Evolutionary conservation across 2,329 filamentous ascomycete genomes (phyloP).

Genomic region (Fusarium oxysporum): DNA sequence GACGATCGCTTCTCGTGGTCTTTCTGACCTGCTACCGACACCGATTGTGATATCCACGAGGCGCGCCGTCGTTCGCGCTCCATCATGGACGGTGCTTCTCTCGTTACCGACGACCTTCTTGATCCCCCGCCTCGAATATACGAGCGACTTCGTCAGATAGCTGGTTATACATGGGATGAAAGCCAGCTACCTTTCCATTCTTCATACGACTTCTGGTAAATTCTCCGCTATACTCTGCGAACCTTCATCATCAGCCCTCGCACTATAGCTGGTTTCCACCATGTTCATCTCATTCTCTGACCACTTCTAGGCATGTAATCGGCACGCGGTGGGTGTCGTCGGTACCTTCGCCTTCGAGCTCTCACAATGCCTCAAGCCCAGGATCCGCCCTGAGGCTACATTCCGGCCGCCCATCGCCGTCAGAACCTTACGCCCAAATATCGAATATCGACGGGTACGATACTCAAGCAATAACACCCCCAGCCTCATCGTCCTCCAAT

Average conservation of each 20-base stretch:
- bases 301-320: slow-evolving; percentile 68
- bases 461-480: slow-evolving; percentile 50
- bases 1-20: slow-evolving; percentile 42
- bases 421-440: slow-evolving; percentile 53
- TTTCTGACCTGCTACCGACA: slow-evolving; percentile 31
- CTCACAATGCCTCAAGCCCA: slow-evolving; percentile 58
- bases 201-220: slow-evolving; percentile 89
- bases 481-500: slow-evolving; percentile 49
- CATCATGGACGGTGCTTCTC: slow-evolving; percentile 64
- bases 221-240: slow-evolving; percentile 4
- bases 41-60: slow-evolving; percentile 35
- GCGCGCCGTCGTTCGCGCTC: slow-evolving; percentile 43
- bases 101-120: slow-evolving; percentile 65
- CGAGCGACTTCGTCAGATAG: slow-evolving; percentile 77
- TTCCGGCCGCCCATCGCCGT: slow-evolving; percentile 57
- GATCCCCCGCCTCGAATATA: slow-evolving; percentile 76
- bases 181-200: slow-evolving; percentile 67
- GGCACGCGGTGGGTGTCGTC: slow-evolving; percentile 70
- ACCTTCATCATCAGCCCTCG: neutral
- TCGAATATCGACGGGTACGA: slow-evolving; percentile 54
- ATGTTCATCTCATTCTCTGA: slow-evolving; percentile 19
- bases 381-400: slow-evolving; percentile 56
- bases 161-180: slow-evolving; percentile 83
- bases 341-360: slow-evolving; percentile 60
- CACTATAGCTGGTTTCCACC: neutral